Conservation (phyloP, 2,329 filamentous ascomycete genomes). For the Daldinia sp. region DNA sequence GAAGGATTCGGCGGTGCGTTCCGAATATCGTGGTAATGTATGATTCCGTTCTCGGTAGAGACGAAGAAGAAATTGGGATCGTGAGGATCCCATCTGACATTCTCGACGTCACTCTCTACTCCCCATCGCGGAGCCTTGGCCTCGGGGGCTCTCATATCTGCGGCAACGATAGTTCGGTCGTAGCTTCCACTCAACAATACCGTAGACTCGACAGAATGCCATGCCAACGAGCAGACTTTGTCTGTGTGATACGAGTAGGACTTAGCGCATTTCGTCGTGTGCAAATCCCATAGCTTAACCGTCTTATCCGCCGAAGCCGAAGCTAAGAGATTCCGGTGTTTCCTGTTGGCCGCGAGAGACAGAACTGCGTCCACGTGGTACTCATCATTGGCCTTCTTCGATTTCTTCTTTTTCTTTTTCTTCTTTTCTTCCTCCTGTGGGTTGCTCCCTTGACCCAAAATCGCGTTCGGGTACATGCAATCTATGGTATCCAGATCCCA, state of each 20-base stretch:
- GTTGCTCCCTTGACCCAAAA: slow-evolving; percentile 81
- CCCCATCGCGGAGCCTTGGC: slow-evolving; percentile 86
- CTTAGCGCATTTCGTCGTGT: slow-evolving; percentile 91
- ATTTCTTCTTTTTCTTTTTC: slow-evolving; percentile 93
- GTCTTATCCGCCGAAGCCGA: slow-evolving; percentile 97
- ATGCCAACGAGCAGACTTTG: slow-evolving; percentile 96
- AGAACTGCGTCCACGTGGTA: slow-evolving; percentile 96
- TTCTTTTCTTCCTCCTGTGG: slow-evolving; percentile 66
- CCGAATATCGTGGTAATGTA: slow-evolving; percentile 92
- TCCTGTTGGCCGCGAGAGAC: slow-evolving; percentile 89
- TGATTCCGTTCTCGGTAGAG: slow-evolving; percentile 89
- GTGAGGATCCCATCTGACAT: slow-evolving; percentile 92
- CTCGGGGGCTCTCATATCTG: slow-evolving; percentile 94
- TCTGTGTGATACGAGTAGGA: slow-evolving; percentile 96
- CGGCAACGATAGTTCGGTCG: slow-evolving; percentile 92
- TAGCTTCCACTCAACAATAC: slow-evolving; percentile 93
- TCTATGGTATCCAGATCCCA: slow-evolving; percentile 98
- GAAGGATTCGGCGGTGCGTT: slow-evolving; percentile 78
- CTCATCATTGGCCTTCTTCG: slow-evolving; percentile 86
- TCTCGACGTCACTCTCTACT: slow-evolving; percentile 95
- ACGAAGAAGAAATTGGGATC: slow-evolving; percentile 95
- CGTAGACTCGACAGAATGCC: slow-evolving; percentile 89
- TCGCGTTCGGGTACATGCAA: slow-evolving; percentile 97
- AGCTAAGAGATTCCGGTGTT: slow-evolving; percentile 93
- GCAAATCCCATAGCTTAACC: slow-evolving; percentile 96